These are phyloP conservation scores for Stenocarpella maydis DNA, from an alignment of 2,329 filamentous ascomycete species.

Conservation along the genomic window DNA sequence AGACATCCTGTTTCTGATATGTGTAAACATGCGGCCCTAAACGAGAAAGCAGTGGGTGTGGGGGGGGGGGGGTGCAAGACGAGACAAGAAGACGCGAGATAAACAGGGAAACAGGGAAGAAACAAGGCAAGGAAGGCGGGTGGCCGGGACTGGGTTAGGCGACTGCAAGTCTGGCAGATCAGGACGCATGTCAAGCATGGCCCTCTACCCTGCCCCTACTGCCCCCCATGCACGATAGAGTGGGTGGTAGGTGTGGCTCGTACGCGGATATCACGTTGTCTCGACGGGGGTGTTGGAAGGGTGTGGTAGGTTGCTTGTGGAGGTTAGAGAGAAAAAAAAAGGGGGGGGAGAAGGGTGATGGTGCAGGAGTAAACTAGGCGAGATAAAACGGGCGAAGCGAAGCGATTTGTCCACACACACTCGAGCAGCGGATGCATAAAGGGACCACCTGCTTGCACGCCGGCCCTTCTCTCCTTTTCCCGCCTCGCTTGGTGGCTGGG, in stretches of 20 bases:
- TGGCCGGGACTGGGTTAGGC: too few relatives aligned
- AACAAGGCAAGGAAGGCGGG: not conserved
- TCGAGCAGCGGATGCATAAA: conserved; percentile 18
- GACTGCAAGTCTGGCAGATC: conserved; percentile 25
- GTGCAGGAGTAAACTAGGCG: too few relatives aligned
- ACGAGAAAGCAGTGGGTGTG: too few relatives aligned
- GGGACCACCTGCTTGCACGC: conserved; percentile 9
- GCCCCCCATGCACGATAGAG: conserved; percentile 4
- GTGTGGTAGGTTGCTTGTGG: not conserved
- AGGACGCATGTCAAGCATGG: conserved; percentile 22
- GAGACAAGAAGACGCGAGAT: not conserved
- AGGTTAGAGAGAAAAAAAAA: too few relatives aligned
- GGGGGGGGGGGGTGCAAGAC: not conserved
- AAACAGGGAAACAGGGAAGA: not conserved
- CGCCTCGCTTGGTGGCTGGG: not conserved
- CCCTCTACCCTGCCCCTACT: not conserved
- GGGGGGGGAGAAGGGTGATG: not conserved
- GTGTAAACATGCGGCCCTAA: too few relatives aligned
- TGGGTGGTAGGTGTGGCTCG: not conserved
- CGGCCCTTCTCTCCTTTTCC: not conserved
- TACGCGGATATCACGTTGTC: conserved; percentile 16
- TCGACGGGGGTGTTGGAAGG: not conserved
- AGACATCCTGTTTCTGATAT: conserved; percentile 13
- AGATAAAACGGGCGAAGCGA: too few relatives aligned
- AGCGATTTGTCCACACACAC: too few relatives aligned